Evolutionary conservation across 768 basidiomycete species (phyloP), one percentile per base, ranked within the genome.

Genomic region (Leucogyrophana mollusca): DNA sequence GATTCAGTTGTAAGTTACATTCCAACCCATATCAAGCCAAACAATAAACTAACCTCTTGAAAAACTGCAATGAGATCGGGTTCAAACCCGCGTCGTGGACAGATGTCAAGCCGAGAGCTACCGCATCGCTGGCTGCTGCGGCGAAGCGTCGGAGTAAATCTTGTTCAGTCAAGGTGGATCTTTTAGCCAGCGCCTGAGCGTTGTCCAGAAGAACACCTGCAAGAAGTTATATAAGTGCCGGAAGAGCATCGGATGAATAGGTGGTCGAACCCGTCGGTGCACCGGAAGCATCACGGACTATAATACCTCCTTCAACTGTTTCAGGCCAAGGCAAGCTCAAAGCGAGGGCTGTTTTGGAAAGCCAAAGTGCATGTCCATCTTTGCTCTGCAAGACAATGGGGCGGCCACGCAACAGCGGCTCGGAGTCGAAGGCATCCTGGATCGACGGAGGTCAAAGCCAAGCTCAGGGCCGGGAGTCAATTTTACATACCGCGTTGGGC

Each of bases 351-450:
- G 66, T 74, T 4, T 72, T 70, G 4, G 90, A 92, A 10, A 91
- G 81, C 94, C 94, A 95, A 5, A 90, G 70, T 1, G 90, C 91
- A 65, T 95, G 94, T 5, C 84, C 85, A 62, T 96, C 94, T 49
- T 94, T 89, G 60, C 90, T 82, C 53, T 87, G 84, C 14, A 95
- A 73, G 13, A 88, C 71, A 33, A 96, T 81, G 0, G 82, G 83
- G 11, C 89, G 77, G 17, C 82, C 84, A 36, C 68, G 68, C 16
- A 94, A 72, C 4, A 88, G 55, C 4, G 82, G 78, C 47, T 92
- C 88, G 1, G 68, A 65, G 23, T 93, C 89, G 2, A 94, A 68
- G 58, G 87, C 85, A 7, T 69, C 77, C 90, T 92, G 40, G 11
- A 51, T 36, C 38, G 37, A 42, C 16, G 18, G 30, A 27, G 37